Evolutionary conservation across 257 asterid genomes (phyloP).

Genomic region (Plectranthus barbatus): DNA sequence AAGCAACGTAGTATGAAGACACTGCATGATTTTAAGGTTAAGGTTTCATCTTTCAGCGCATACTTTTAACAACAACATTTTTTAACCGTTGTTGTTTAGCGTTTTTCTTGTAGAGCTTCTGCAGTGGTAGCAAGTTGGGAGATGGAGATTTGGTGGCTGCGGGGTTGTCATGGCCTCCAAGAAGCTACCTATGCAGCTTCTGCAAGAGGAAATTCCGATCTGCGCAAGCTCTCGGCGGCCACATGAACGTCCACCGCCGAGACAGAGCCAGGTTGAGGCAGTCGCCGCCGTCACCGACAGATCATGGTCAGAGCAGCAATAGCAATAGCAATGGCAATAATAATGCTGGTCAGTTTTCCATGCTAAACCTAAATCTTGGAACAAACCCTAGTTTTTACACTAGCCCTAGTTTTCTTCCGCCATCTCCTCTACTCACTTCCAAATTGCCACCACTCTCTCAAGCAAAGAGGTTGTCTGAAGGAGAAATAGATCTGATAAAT

Average conservation of each 20-base stretch:
- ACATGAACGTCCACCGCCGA: slow-evolving; percentile 89
- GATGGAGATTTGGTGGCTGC: slow-evolving; percentile 40
- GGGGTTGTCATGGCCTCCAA: slow-evolving; percentile 85
- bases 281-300: slow-evolving; percentile 39
- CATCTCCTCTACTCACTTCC: slow-evolving; percentile 29
- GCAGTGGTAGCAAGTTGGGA: background rate
- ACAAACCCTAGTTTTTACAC: slow-evolving; percentile 40
- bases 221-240: too few species aligned
- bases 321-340: background rate
- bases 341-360: slow-evolving; percentile 7
- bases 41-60: slow-evolving; percentile 31
- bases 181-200: slow-evolving; percentile 72
- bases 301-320: too few species aligned
- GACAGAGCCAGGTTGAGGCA: slow-evolving; percentile 70
- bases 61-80: too few species aligned
- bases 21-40: slow-evolving; percentile 23
- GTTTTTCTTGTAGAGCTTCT: too few species aligned
- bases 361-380: slow-evolving; percentile 38
- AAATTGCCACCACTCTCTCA: slow-evolving; percentile 22
- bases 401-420: slow-evolving; percentile 26
- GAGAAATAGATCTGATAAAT: slow-evolving; percentile 15
- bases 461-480: background rate
- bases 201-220: slow-evolving; percentile 89
- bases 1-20: slow-evolving; percentile 25
- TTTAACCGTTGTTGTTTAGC: too few species aligned